Evolutionary conservation across 2,329 filamentous ascomycete genomes (phyloP).

Genomic region (Alternaria sp.): DNA sequence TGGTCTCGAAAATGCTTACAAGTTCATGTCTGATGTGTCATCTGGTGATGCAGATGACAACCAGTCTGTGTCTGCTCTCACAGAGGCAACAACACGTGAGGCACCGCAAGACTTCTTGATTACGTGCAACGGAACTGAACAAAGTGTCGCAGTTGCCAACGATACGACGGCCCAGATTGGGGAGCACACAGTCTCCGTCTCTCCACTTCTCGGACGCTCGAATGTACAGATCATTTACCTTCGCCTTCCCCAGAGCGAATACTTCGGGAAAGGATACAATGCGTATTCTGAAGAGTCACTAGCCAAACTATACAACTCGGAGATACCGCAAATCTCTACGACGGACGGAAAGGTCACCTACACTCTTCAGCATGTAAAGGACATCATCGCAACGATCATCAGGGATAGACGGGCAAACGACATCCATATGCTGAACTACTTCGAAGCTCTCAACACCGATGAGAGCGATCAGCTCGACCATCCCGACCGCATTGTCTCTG

Average conservation of each 20-base stretch:
- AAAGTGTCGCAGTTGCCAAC: constrained; percentile 4
- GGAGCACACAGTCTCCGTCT: constrained; percentile 16
- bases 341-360: constrained; percentile 31
- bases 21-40: constrained; percentile 26
- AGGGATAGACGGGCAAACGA: constrained; percentile 21
- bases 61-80: not conserved
- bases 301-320: constrained; percentile 29
- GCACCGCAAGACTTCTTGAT: not conserved
- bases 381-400: constrained; percentile 27
- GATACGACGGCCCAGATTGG: constrained; percentile 17
- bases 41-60: not conserved
- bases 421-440: constrained; percentile 34
- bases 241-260: constrained; percentile 35
- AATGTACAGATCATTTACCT: constrained; percentile 39
- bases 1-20: constrained; percentile 35
- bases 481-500: constrained; percentile 37
- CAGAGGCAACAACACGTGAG: constrained; percentile 9
- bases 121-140: not conserved
- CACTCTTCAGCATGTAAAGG: constrained; percentile 28
- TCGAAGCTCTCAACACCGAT: constrained; percentile 21
- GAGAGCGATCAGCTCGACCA: constrained; percentile 30
- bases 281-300: constrained; percentile 25
- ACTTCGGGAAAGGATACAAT: constrained; percentile 29
- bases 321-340: constrained; percentile 27
- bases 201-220: constrained; percentile 15